Conservation (phyloP, 805 yeast genomes). For the Metschnikowia rubicola region DNA sequence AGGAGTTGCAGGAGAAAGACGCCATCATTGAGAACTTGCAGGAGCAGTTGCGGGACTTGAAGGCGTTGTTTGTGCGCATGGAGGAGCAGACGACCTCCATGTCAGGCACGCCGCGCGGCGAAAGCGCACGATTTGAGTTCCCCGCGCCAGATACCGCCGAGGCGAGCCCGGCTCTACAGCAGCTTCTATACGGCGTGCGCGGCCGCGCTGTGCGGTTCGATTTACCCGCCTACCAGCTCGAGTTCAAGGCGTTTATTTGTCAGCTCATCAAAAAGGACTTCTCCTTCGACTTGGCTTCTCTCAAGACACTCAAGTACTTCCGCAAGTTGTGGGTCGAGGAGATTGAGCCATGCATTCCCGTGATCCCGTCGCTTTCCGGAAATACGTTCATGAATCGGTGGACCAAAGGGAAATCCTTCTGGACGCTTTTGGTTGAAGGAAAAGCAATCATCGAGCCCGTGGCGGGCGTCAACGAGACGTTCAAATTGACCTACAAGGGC, state of each 20-base stretch:
- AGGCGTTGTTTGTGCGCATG: conserved; percentile 52
- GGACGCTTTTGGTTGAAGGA: conserved; percentile 72
- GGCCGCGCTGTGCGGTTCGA: conserved; percentile 44
- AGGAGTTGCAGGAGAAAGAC: conserved; percentile 64
- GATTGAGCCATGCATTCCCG: conserved; percentile 48
- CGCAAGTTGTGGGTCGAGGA: conserved; percentile 70
- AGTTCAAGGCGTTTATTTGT: conserved; percentile 42
- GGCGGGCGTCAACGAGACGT: conserved; percentile 74
- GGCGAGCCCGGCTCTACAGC: conserved; percentile 12
- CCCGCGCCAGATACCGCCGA: not conserved
- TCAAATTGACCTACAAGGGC: conserved; percentile 42
- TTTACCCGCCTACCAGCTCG: conserved; percentile 36
- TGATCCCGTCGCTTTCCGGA: conserved; percentile 45
- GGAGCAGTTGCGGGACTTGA: conserved; percentile 65
- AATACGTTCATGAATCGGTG: conserved; percentile 39
- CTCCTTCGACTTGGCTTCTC: conserved; percentile 33
- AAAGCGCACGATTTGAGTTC: not conserved
- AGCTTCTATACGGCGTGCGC: conserved; percentile 33
- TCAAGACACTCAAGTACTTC: conserved; percentile 57
- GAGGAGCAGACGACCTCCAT: conserved; percentile 37
- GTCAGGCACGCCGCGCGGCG: conserved; percentile 16
- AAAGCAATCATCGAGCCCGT: conserved; percentile 82
- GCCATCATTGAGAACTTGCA: conserved; percentile 59
- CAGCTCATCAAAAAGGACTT: conserved; percentile 32
- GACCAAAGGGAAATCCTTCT: conserved; percentile 47